Evolutionary conservation across 495 filamentous ascomycete species (phyloP).

Genomic region (Podospora didyma): DNA sequence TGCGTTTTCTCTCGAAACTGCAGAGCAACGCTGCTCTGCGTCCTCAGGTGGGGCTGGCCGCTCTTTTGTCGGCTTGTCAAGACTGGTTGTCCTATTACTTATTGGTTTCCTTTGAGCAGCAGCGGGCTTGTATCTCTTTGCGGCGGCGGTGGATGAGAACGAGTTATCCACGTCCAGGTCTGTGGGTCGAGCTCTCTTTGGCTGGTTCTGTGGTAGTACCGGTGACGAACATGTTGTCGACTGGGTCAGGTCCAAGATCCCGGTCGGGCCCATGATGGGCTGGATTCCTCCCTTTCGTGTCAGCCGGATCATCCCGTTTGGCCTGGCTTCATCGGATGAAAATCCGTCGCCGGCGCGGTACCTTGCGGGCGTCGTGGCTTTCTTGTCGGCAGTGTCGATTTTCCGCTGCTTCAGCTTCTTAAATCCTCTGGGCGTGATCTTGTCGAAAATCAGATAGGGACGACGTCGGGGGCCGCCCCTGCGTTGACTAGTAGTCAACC

Average conservation of each 20-base stretch:
- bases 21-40: too few species aligned
- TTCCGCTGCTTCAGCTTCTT: slow-evolving; percentile 14
- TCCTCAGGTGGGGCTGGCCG: neutral
- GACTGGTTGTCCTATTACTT: neutral
- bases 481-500: neutral
- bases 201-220: neutral
- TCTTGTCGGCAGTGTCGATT: neutral
- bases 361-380: neutral
- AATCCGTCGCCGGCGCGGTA: slow-evolving; percentile 20
- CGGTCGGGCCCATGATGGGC: neutral
- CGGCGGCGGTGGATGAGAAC: neutral
- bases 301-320: slow-evolving; percentile 11
- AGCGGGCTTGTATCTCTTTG: neutral
- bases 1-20: too few species aligned
- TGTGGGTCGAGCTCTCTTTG: neutral
- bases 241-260: slow-evolving; percentile 19
- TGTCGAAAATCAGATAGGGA: slow-evolving; percentile 20
- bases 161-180: neutral
- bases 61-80: neutral
- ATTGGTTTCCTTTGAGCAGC: neutral
- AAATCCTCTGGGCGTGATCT: slow-evolving; percentile 9
- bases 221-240: neutral
- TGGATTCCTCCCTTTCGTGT: slow-evolving; percentile 7
- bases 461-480: slow-evolving; percentile 4
- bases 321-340: slow-evolving; percentile 20